A percentile compares a stretch with the other conserved stretches of the same genome.
Evolutionary conservation across 2,329 filamentous ascomycete genomes (phyloP).

Genomic region (Chalaropsis ovoidea): DNA sequence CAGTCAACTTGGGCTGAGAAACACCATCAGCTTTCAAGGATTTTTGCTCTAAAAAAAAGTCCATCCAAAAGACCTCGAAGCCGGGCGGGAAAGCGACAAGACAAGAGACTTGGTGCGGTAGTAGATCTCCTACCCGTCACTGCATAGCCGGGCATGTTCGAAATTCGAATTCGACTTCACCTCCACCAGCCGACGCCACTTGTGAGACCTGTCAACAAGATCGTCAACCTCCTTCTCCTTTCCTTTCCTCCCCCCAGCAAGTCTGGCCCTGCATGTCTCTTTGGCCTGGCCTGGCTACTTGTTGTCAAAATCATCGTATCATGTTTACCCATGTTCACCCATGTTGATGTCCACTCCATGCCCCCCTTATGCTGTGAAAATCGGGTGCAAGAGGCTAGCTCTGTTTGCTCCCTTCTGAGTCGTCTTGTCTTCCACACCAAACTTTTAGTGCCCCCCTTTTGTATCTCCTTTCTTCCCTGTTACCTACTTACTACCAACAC

Average conservation of each 20-base stretch:
- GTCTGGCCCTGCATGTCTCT: not conserved
- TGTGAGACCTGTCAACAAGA: not conserved
- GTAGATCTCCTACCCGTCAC: not conserved
- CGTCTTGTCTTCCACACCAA: not conserved
- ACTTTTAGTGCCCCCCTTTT: not conserved
- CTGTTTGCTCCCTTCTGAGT: not conserved
- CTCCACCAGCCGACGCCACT: slow-evolving; percentile 1
- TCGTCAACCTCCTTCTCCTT: not conserved
- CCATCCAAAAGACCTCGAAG: not conserved
- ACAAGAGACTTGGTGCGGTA: not conserved
- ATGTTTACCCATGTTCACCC: not conserved
- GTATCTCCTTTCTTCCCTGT: not conserved
- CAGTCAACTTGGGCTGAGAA: not conserved
- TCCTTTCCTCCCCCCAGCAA: not conserved
- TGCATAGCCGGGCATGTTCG: not conserved
- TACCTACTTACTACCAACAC: not conserved
- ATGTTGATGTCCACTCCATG: not conserved
- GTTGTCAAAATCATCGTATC: not conserved
- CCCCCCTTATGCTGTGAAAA: not conserved
- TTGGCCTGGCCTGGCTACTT: too few species aligned
- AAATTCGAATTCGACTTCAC: not conserved
- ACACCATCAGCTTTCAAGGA: not conserved
- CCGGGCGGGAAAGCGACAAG: too few species aligned
- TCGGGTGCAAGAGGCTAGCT: not conserved
- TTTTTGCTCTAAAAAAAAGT: not conserved